phyloP scores from a whole-genome alignment of 2,329 filamentous ascomycete genomes.

The Bipolaris gigantea region DNA sequence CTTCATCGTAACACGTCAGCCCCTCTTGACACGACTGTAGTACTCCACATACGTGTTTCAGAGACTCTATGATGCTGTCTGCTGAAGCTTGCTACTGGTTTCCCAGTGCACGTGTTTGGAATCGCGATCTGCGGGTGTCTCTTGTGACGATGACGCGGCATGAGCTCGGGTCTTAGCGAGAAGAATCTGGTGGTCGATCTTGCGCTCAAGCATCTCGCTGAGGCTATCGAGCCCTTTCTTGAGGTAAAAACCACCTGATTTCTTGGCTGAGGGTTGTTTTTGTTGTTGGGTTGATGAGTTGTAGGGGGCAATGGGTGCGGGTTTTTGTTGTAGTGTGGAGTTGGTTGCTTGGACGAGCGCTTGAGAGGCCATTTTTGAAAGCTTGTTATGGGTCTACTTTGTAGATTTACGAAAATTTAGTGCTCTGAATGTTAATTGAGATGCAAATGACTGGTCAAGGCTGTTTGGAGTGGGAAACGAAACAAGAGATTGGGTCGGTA shows the following conservation, averaged over 20 bases:
- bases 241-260: neutral
- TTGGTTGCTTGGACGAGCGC: neutral
- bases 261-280: neutral
- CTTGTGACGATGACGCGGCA: neutral
- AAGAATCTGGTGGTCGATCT: slow-evolving; percentile 18
- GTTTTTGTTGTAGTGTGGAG: neutral
- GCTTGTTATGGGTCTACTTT: neutral
- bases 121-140: neutral
- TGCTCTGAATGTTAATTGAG: neutral
- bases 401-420: neutral
- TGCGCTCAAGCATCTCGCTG: slow-evolving; percentile 10
- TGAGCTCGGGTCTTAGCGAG: slow-evolving; percentile 15
- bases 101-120: neutral
- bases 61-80: neutral
- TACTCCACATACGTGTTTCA: neutral
- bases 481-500: neutral
- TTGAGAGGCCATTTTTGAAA: neutral
- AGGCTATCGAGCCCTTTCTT: slow-evolving; percentile 14
- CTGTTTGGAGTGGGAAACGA: neutral
- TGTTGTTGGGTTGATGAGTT: neutral
- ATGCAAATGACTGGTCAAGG: neutral
- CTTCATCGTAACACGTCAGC: neutral
- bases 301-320: neutral
- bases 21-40: neutral
- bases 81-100: neutral